These are phyloP conservation scores for Hericium rajendrae DNA, from an alignment of 768 basidiomycete species.

Conservation along the genomic window DNA sequence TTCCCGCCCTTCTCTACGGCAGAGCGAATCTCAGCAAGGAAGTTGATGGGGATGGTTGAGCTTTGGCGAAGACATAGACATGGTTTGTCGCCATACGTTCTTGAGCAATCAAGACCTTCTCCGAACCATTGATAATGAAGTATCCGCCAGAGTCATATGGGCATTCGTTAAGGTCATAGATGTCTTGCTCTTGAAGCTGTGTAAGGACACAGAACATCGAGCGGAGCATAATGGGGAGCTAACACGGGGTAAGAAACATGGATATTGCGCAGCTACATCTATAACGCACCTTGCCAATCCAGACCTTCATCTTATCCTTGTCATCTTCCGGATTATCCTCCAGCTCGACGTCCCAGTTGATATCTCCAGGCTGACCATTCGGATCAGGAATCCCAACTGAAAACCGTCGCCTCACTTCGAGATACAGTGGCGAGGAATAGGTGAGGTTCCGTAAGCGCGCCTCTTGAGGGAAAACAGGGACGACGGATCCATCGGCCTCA, in stretches of 20 bases:
- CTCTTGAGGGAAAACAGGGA: constrained; percentile 94
- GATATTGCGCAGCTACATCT: neutral
- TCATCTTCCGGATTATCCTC: constrained; percentile 39
- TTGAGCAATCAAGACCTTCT: constrained; percentile 99
- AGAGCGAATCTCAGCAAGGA: constrained; percentile 94
- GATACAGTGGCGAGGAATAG: constrained; percentile 90
- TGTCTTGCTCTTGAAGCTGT: constrained; percentile 64
- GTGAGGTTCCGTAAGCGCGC: constrained; percentile 91
- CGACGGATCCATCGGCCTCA: constrained; percentile 90
- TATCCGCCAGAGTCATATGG: constrained; percentile 99
- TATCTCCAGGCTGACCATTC: constrained; percentile 70
- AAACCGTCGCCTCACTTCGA: constrained; percentile 89
- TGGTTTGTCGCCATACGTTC: constrained; percentile 99
- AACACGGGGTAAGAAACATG: neutral
- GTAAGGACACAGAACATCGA: constrained; percentile 92
- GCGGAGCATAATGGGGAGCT: constrained; percentile 98
- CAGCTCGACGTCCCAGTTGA: constrained; percentile 68
- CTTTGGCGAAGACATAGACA: constrained; percentile 98
- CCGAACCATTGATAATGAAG: constrained; percentile 98
- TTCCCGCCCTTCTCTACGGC: constrained; percentile 98
- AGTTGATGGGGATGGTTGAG: constrained; percentile 90
- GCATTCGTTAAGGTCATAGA: constrained; percentile 93
- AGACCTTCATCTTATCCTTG: constrained; percentile 67
- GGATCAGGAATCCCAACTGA: constrained; percentile 74
- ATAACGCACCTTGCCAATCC: constrained; percentile 80